These are phyloP conservation scores for Globisporangium takayamanum DNA, from an alignment of 352 stramenopile species.

Conservation along the genomic window DNA sequence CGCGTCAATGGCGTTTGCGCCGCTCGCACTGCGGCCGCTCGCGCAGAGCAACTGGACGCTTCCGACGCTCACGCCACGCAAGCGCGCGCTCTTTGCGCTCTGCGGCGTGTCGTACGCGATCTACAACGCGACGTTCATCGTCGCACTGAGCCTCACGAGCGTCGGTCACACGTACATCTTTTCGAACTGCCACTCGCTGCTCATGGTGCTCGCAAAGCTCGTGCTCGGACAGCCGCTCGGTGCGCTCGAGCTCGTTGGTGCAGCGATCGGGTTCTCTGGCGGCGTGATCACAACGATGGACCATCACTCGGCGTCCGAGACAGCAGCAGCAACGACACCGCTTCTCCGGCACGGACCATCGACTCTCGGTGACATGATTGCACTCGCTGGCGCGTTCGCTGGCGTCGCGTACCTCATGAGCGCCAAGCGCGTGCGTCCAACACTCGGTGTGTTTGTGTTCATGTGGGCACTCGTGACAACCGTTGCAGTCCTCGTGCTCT, in stretches of 20 bases:
- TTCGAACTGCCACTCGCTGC: conserved; percentile 45
- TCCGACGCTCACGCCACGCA: conserved; percentile 13
- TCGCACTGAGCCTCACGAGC: conserved; percentile 40
- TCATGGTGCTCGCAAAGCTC: conserved; percentile 45
- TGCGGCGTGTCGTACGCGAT: conserved; percentile 29
- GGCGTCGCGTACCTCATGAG: conserved; percentile 40
- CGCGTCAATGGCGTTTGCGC: conserved; percentile 28
- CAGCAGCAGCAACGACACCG: not conserved
- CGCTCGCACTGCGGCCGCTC: conserved; percentile 22
- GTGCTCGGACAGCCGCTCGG: conserved; percentile 27
- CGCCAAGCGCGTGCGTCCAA: conserved; percentile 34
- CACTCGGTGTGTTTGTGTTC: conserved; percentile 33
- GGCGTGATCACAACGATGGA: conserved; percentile 37
- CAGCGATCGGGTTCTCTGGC: conserved; percentile 30
- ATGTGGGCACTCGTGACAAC: conserved; percentile 32
- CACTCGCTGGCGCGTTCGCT: conserved; percentile 40
- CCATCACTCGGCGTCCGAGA: conserved; percentile 6
- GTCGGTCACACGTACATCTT: conserved; percentile 59
- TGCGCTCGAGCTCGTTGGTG: conserved; percentile 31
- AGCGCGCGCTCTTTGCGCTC: conserved; percentile 17
- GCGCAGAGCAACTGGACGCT: conserved; percentile 16
- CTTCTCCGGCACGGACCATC: conserved; percentile 1
- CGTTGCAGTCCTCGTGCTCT: conserved; percentile 23
- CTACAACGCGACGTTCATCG: conserved; percentile 49
- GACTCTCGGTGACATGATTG: conserved; percentile 38